Base-by-base conservation (phyloP, 805 yeast species). In the Pichia scutulata region DNA sequence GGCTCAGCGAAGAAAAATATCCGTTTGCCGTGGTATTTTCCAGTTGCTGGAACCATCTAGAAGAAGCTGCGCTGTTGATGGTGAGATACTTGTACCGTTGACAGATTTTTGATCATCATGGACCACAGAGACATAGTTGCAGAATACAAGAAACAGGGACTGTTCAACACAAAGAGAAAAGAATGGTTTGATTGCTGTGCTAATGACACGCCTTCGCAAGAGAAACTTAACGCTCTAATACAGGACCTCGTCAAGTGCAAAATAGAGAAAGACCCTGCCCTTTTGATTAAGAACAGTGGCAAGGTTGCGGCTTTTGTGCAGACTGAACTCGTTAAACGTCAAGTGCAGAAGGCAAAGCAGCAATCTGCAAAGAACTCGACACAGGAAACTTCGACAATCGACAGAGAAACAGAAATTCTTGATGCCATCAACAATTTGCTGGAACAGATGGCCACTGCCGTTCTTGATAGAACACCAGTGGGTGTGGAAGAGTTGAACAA, bases 221-320 rank as follows among this genome's bases (percentile, higher is more conserved):
- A 52, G 7, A 45, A 66, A 49, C 58, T 62, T 42, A 66, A 71
- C 4, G 71, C 70, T 41, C 67, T 74, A 51, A 58, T 77, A 41
- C 66, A 69, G 44, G 57, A 72, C 24, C 60, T 77, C 60, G 70
- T 78, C 3, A 78, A 74, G 50, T 60, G 65, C 41, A 77, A 76
- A 53, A 71, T 77, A 23, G 66, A 70, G 43, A 65, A 70, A 36
- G 80, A 78, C 54, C 81, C 81, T 1, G 61, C 70, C 19, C 69
- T 78, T 18, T 59, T 78, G 21, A 60, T 69, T 1, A 62, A 75
- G 57, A 78, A 77, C 60, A 73, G 69, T 48, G 81, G 80, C 2
- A 75, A 71, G 44, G 66, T 75, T 59, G 75, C 74, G 0, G 82
- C 82, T 0, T 59, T 77, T 51, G 72, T 78, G 2, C 81, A 77